Conservation (phyloP, 768 basidiomycete species). For the Tubosaeta sp. region DNA sequence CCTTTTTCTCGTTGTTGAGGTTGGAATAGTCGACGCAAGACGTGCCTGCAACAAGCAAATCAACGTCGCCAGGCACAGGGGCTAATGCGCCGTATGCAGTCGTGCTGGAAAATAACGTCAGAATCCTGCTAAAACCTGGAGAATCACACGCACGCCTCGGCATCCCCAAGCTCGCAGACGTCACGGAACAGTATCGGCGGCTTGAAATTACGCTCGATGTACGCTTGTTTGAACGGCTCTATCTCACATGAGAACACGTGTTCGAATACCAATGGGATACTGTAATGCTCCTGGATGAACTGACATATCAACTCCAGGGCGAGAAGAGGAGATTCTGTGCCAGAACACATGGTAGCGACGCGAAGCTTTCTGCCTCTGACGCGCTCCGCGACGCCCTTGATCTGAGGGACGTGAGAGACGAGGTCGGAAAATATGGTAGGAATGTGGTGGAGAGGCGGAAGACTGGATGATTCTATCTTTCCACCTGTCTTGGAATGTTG, state of each 20-base stretch:
- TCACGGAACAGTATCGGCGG: constrained; percentile 92
- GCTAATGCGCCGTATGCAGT: constrained; percentile 89
- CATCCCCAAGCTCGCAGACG: constrained; percentile 81
- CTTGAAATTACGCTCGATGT: constrained; percentile 94
- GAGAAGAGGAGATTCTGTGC: constrained; percentile 91
- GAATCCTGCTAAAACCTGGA: not conserved
- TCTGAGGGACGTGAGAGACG: constrained; percentile 58
- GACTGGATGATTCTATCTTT: constrained; percentile 51
- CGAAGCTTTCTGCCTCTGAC: constrained; percentile 79
- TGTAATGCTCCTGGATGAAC: constrained; percentile 65
- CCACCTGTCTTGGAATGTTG: constrained; percentile 36
- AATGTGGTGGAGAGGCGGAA: constrained; percentile 73
- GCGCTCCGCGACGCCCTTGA: constrained; percentile 61
- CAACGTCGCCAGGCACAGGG: constrained; percentile 85
- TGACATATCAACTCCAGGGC: constrained; percentile 83
- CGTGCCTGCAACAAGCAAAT: constrained; percentile 88
- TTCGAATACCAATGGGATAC: constrained; percentile 64
- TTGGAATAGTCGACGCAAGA: constrained; percentile 98
- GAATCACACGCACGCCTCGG: constrained; percentile 59
- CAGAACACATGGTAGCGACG: constrained; percentile 96
- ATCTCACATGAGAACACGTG: constrained; percentile 98
- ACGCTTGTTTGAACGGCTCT: constrained; percentile 95
- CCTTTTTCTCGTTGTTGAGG: constrained; percentile 89
- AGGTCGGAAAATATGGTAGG: constrained; percentile 76
- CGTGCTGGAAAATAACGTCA: constrained; percentile 46